These are phyloP conservation scores for Apostasia ramifera DNA, from an alignment of 106 monocot species.

Conservation along the genomic window DNA sequence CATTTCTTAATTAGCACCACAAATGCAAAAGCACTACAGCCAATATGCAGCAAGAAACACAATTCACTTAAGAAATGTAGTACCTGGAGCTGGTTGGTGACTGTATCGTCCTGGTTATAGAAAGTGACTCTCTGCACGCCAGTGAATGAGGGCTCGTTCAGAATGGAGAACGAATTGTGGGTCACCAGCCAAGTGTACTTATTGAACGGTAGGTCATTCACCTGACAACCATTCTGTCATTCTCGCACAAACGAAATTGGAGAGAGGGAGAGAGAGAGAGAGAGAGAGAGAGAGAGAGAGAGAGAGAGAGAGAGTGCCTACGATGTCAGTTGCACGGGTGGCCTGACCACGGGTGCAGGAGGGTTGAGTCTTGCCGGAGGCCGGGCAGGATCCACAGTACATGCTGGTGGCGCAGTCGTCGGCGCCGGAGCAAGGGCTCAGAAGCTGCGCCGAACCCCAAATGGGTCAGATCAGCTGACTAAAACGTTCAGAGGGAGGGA, in stretches of 20 bases:
- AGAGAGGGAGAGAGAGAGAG: background rate
- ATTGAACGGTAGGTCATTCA: slow-evolving; percentile 77
- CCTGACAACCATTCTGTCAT: slow-evolving; percentile 22
- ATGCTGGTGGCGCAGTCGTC: slow-evolving; percentile 65
- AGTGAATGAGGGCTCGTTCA: slow-evolving; percentile 74
- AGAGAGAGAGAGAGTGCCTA: slow-evolving; percentile 5
- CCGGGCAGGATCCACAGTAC: slow-evolving; percentile 79
- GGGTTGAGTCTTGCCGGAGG: slow-evolving; percentile 42
- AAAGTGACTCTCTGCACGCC: slow-evolving; percentile 78
- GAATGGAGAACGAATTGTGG: slow-evolving; percentile 91
- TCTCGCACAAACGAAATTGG: background rate
- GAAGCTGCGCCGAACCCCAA: slow-evolving; percentile 26
- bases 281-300: background rate
- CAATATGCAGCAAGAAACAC: background rate
- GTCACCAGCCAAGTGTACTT: slow-evolving; percentile 96
- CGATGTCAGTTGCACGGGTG: slow-evolving; percentile 45
- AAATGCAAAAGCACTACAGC: background rate
- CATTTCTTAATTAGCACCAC: background rate
- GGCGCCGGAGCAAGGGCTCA: slow-evolving; percentile 53
- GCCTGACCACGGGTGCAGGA: slow-evolving; percentile 67
- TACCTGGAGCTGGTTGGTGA: slow-evolving; percentile 88
- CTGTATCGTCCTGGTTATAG: slow-evolving; percentile 96
- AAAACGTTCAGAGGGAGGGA: background rate
- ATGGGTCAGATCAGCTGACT: background rate
- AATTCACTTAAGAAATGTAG: background rate